Conservation (phyloP, 1,284 basidiomycete genomes). For the Ustilago sp. region DNA sequence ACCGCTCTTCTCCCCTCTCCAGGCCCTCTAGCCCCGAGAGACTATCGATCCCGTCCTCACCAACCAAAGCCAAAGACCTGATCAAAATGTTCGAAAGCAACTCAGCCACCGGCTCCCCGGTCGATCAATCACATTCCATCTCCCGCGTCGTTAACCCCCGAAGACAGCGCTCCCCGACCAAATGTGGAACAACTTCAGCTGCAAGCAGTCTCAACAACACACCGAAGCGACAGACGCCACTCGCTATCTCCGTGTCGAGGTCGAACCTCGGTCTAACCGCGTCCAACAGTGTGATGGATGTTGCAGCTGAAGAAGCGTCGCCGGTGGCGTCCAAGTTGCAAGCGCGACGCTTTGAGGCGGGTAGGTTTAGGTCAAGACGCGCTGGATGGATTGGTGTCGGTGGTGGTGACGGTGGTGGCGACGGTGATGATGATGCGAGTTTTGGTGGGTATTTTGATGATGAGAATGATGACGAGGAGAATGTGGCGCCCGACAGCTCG, state of each 20-base stretch:
- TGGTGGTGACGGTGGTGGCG: constrained; percentile 13
- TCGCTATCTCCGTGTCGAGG: constrained; percentile 31
- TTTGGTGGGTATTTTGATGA: constrained; percentile 13
- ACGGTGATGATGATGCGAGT: constrained; percentile 18
- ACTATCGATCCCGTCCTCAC: constrained; percentile 38
- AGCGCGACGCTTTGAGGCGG: constrained; percentile 34
- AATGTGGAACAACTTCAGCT: constrained; percentile 7
- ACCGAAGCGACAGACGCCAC: constrained; percentile 27
- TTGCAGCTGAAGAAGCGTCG: constrained; percentile 19
- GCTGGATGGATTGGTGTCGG: constrained; percentile 35
- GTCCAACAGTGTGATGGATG: constrained; percentile 4
- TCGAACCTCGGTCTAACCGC: constrained; percentile 34
- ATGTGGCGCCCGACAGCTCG: constrained; percentile 25
- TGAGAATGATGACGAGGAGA: constrained; percentile 39
- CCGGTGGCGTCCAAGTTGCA: constrained; percentile 29
- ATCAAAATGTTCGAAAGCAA: constrained; percentile 57
- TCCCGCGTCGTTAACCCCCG: constrained; percentile 24
- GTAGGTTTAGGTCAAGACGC: constrained; percentile 25
- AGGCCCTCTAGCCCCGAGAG: constrained; percentile 36
- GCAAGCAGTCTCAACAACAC: constrained; percentile 28
- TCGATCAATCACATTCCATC: constrained; percentile 27
- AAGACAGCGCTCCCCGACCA: constrained; percentile 28
- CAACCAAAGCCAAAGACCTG: constrained; percentile 59
- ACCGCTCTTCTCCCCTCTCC: constrained; percentile 19
- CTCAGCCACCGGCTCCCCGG: constrained; percentile 33